Percentiles rank a stretch among this genome's conserved stretches.
Evolutionary conservation across 441 rosid species (phyloP).

Genomic region (Brassica hybrid): DNA sequence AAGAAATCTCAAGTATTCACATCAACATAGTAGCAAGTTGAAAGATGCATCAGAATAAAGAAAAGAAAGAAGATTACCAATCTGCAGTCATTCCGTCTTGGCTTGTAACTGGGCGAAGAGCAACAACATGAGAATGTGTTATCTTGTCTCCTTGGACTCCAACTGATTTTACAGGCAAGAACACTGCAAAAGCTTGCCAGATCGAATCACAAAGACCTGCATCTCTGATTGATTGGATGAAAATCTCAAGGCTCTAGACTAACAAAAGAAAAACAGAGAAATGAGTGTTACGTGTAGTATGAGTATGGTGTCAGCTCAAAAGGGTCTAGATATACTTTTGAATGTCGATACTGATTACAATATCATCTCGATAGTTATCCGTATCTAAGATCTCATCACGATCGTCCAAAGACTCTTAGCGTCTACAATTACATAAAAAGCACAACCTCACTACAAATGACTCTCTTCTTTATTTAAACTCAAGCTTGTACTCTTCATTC

Average conservation of each 20-base stretch:
- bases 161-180: slow-evolving; percentile 84
- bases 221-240: slow-evolving; percentile 91
- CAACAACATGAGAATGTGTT: slow-evolving; percentile 95
- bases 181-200: slow-evolving; percentile 99
- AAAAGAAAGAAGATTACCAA: not conserved
- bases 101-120: slow-evolving; percentile 94
- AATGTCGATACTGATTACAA: no score
- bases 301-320: not conserved
- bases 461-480: no score
- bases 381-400: no score
- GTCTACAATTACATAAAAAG: no score
- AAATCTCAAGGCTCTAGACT: slow-evolving; percentile 55
- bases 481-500: no score
- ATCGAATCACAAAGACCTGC: slow-evolving; percentile 89
- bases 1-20: not conserved
- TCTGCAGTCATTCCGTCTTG: slow-evolving; percentile 87
- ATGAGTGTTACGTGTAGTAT: not conserved
- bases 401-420: no score
- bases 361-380: no score
- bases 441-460: no score
- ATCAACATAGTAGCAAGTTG: not conserved
- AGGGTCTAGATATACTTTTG: slow-evolving; percentile 4
- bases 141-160: slow-evolving; percentile 99
- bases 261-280: not conserved
- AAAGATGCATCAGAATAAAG: not conserved